Evolutionary conservation across 306 rosid genomes (phyloP).

Genomic region (Senna tora): DNA sequence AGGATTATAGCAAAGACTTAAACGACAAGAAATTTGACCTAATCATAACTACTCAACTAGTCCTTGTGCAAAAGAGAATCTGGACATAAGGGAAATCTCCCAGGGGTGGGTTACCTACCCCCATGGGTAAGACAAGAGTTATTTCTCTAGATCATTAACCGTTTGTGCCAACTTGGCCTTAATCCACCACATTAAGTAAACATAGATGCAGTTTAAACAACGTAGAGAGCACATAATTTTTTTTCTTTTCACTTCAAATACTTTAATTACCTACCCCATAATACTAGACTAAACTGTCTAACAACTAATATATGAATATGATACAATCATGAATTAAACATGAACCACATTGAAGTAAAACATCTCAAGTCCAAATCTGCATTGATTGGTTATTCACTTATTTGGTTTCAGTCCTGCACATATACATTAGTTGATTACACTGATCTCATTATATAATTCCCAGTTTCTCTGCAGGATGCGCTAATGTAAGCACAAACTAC

Average conservation of each 20-base stretch:
- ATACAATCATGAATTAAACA: slow-evolving; percentile 6
- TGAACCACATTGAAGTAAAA: slow-evolving; percentile 2
- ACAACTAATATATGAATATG: slow-evolving; percentile 1
- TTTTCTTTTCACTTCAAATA: neutral
- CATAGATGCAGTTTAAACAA: neutral
- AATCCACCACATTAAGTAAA: neutral
- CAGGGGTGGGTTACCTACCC: too few relatives aligned
- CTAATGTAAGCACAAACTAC: slow-evolving; percentile 10
- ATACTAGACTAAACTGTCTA: neutral
- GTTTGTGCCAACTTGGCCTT: too few relatives aligned
- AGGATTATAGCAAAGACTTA: too few relatives aligned
- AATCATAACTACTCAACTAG: too few relatives aligned
- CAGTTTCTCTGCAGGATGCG: slow-evolving; percentile 6
- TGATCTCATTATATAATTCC: neutral
- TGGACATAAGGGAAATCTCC: too few relatives aligned
- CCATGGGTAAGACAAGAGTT: too few relatives aligned
- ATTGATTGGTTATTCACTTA: neutral
- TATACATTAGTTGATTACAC: neutral
- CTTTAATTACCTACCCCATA: slow-evolving; percentile 18
- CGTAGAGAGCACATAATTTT: neutral
- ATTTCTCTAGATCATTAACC: too few relatives aligned
- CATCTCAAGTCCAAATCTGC: neutral
- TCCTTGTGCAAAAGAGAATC: too few relatives aligned
- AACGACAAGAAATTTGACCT: too few relatives aligned
- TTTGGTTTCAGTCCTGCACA: neutral